phyloP scores from a whole-genome alignment of 1,139 yeast genomes.

The Pichia sp. region DNA sequence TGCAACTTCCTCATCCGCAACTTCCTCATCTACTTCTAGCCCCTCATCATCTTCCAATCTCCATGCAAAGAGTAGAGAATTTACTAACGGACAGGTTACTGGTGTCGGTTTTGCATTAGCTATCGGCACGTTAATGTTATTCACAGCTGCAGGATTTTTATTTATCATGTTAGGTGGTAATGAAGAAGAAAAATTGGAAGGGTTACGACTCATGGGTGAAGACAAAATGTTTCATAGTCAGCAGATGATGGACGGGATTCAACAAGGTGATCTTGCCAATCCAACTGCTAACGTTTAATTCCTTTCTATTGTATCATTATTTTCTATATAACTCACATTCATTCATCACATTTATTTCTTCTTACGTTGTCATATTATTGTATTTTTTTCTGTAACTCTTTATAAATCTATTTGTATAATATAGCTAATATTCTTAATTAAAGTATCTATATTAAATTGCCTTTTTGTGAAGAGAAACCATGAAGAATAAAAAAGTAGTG shows the following conservation, averaged over 20 bases:
- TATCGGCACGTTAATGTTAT: slow-evolving; percentile 64
- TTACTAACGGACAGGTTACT: slow-evolving; percentile 69
- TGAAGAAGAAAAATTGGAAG: slow-evolving; percentile 28
- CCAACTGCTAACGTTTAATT: background rate
- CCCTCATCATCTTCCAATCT: slow-evolving; percentile 22
- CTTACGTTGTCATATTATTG: too few species aligned
- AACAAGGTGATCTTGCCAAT: slow-evolving; percentile 30
- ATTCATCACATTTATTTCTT: background rate
- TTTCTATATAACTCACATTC: background rate
- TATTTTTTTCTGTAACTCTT: too few species aligned
- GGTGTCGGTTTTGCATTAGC: slow-evolving; percentile 87
- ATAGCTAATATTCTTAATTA: too few species aligned
- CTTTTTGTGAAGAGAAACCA: too few species aligned
- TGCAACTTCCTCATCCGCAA: slow-evolving; percentile 15
- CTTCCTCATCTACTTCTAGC: background rate
- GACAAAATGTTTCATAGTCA: slow-evolving; percentile 39
- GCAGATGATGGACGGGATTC: slow-evolving; percentile 62
- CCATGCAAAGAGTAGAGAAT: slow-evolving; percentile 25
- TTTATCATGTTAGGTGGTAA: slow-evolving; percentile 46
- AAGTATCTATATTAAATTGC: too few species aligned
- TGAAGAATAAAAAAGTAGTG: too few species aligned
- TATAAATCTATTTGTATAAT: too few species aligned
- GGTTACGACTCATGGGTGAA: slow-evolving; percentile 39
- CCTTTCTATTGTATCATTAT: background rate
- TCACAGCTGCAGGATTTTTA: slow-evolving; percentile 59